These are phyloP conservation scores for Novymonas esmeraldas DNA, from an alignment of 208 protist species.

Conservation along the genomic window DNA sequence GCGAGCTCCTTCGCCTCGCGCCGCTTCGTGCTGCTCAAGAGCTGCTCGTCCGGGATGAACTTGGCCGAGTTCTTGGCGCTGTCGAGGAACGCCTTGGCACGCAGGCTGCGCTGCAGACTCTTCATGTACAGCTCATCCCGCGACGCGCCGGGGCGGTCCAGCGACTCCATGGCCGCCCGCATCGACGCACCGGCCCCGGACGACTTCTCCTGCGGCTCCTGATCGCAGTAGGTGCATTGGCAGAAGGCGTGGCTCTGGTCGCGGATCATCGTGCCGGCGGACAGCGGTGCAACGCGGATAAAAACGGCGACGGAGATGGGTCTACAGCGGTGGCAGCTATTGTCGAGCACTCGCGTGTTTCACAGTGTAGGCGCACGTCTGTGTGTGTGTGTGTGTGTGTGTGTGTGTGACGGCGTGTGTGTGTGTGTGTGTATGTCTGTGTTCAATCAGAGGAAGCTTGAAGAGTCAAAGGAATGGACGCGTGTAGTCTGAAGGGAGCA, in stretches of 20 bases:
- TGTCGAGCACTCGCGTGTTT: neutral
- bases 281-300: neutral
- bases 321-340: too few species aligned
- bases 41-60: constrained; percentile 85
- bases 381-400: neutral
- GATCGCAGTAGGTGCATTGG: constrained; percentile 76
- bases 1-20: constrained; percentile 68
- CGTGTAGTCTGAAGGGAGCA: too few species aligned
- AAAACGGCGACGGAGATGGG: neutral
- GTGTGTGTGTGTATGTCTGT: too few species aligned
- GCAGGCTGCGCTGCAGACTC: constrained; percentile 62
- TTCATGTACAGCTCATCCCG: constrained; percentile 82
- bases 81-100: constrained; percentile 50
- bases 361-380: neutral
- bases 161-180: constrained; percentile 39
- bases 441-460: too few species aligned
- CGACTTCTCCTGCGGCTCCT: constrained; percentile 33
- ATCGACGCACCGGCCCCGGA: constrained; percentile 27
- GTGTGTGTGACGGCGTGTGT: too few species aligned
- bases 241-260: constrained; percentile 83
- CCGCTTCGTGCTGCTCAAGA: constrained; percentile 74
- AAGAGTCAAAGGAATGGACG: too few species aligned
- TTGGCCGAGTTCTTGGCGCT: constrained; percentile 72
- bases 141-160: constrained; percentile 38
- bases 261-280: constrained; percentile 73